Base-by-base conservation (phyloP, 2,329 filamentous ascomycete species). In the Aureobasidium mangrovei region DNA sequence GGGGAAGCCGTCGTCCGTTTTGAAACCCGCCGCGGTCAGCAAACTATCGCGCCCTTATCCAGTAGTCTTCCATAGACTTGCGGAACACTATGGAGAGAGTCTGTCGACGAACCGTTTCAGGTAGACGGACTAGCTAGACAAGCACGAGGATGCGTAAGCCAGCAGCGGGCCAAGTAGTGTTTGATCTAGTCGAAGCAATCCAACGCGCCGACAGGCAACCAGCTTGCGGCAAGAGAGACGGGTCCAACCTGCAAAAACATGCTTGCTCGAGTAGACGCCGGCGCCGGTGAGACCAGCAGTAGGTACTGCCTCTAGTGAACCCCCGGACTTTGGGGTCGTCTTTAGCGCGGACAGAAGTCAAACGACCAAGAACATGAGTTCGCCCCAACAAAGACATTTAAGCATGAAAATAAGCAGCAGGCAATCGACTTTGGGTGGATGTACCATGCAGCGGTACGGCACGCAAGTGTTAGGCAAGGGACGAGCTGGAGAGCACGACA, bases 391-490 rank as follows among this genome's bases (percentile, higher is more conserved):
- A 48, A 40, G 28, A 39, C 29, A 35, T 9, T 51, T 51, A 51
- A 51, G 47, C 47, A 51, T 51, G 47, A 51, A 51, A 41, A 51
- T 42, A 51, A 51, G 47, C 47, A 41, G 47, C 38, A 28, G 36
- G 27, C 46, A 32, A 40, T 39, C 36, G 46, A 49, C 36, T 39
- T 40, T 32, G 5, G 46, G 26, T 36, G 46, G 46, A 40, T 49
- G 35, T 40, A 33, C 46, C 46, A 36, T 49, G 46, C 46, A 49
- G 46, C 46, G 46, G 46, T 49, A 38, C 46, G 46, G 46, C 46
- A 36, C 46, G 46, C 46, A 40, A 51, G 47, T 51, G 47, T 51
- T 28, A 41, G 18, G 36, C 47, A 51, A 51, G 38, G 47, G 33
- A 42, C 47, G 47, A 51, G 47, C 47, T 51, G 47, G 42, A 26